Percentiles rank a stretch among this genome's conserved stretches.
Evolutionary conservation across 1,139 yeast genomes (phyloP).

Genomic region (Taphrina communis): DNA sequence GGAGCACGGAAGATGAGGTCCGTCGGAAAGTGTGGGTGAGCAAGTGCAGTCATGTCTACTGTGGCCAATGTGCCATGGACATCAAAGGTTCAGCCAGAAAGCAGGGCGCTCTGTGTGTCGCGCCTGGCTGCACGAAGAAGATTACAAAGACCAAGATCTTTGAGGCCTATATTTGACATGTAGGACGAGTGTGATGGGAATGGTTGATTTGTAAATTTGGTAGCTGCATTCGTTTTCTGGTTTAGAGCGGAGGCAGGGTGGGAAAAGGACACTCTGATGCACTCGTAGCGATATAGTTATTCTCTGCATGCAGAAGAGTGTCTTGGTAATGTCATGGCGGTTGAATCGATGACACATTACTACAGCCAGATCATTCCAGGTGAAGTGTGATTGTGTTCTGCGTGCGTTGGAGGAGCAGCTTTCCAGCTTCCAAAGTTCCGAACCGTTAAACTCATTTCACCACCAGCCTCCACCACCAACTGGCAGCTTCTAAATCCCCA

Average conservation of each 20-base stretch:
- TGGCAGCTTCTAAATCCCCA: too few species aligned
- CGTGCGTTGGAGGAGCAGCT: constrained; percentile 3
- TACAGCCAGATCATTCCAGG: too few species aligned
- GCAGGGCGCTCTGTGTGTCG: constrained; percentile 27
- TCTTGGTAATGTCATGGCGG: too few species aligned
- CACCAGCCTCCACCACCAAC: constrained; percentile 2
- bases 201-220: too few species aligned
- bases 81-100: constrained; percentile 18
- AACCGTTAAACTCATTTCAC: not conserved
- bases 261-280: not conserved
- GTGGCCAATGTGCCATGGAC: constrained; percentile 41
- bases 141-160: constrained; percentile 29
- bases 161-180: constrained; percentile 28
- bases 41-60: constrained; percentile 44
- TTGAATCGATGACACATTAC: too few species aligned
- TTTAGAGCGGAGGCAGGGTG: not conserved
- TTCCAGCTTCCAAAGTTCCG: not conserved
- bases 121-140: constrained; percentile 27
- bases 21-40: constrained; percentile 35
- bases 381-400: not conserved
- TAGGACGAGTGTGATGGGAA: not conserved
- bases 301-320: too few species aligned
- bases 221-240: not conserved
- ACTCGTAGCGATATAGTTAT: not conserved
- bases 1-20: constrained; percentile 37